Percentiles rank a stretch among this genome's conserved stretches.
Conservation (phyloP, 2,329 filamentous ascomycete species). For the Apiospora marii region DNA sequence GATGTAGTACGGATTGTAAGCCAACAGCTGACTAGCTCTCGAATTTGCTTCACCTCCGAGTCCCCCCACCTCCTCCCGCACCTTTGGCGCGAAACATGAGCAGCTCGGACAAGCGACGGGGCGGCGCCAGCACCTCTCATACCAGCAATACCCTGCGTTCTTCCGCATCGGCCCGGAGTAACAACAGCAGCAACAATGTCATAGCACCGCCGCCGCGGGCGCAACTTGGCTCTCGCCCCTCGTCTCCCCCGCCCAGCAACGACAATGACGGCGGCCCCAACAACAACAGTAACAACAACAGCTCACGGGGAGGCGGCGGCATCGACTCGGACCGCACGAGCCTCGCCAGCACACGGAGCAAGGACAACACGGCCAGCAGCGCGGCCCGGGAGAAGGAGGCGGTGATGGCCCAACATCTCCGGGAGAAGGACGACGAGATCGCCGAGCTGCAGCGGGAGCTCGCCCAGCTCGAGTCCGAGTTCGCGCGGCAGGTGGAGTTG, state of each 20-base stretch:
- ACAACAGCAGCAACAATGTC: slow-evolving; percentile 41
- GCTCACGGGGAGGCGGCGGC: not conserved
- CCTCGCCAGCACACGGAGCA: slow-evolving; percentile 31
- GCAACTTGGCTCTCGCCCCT: slow-evolving; percentile 44
- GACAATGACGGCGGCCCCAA: slow-evolving; percentile 40
- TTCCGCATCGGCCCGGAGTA: slow-evolving; percentile 36
- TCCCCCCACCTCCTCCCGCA: not conserved
- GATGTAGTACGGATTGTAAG: slow-evolving; percentile 4
- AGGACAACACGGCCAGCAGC: not conserved
- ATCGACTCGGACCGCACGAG: slow-evolving; percentile 31
- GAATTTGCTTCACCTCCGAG: slow-evolving; percentile 9
- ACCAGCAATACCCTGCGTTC: slow-evolving; percentile 40
- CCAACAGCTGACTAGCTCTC: slow-evolving; percentile 7
- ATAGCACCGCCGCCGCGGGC: slow-evolving; percentile 52
- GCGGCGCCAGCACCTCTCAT: slow-evolving; percentile 34
- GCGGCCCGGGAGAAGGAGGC: slow-evolving; percentile 37
- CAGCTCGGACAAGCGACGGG: slow-evolving; percentile 55
- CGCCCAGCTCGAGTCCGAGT: slow-evolving; percentile 59
- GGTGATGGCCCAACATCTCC: slow-evolving; percentile 38
- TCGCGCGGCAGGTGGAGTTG: slow-evolving; percentile 60
- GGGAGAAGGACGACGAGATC: slow-evolving; percentile 61
- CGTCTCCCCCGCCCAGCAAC: slow-evolving; percentile 42
- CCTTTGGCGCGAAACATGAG: slow-evolving; percentile 43
- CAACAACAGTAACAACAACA: slow-evolving; percentile 23
- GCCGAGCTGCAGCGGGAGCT: slow-evolving; percentile 61